Evolutionary conservation across 495 filamentous ascomycete species (phyloP).

Genomic region (Podospora didyma): DNA sequence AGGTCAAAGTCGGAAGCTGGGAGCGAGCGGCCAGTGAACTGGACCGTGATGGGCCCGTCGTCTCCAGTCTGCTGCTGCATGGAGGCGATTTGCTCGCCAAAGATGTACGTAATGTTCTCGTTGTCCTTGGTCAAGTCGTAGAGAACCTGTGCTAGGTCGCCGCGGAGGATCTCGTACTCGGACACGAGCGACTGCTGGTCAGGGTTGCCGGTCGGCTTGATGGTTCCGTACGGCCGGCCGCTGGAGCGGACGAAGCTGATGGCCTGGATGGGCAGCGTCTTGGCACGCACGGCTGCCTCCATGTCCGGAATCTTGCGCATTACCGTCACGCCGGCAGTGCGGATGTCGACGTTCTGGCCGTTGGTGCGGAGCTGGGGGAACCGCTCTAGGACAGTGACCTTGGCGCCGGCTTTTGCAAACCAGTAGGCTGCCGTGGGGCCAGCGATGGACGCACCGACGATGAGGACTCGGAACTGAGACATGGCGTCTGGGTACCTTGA

Average conservation of each 20-base stretch:
- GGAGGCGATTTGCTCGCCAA: slow-evolving; percentile 18
- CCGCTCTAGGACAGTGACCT: slow-evolving; percentile 26
- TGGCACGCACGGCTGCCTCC: slow-evolving; percentile 19
- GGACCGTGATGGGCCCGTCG: slow-evolving; percentile 18
- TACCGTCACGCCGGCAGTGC: slow-evolving; percentile 28
- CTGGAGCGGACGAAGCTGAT: slow-evolving; percentile 17
- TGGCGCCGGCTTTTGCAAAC: slow-evolving; percentile 16
- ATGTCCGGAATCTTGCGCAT: slow-evolving; percentile 29
- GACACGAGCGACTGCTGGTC: slow-evolving; percentile 18
- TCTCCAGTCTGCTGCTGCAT: slow-evolving; percentile 20
- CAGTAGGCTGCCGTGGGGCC: slow-evolving; percentile 23
- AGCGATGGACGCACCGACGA: slow-evolving; percentile 40
- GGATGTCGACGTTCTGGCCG: slow-evolving; percentile 36
- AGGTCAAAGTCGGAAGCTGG: slow-evolving; percentile 41
- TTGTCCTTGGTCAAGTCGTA: slow-evolving; percentile 21
- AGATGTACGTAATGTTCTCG: slow-evolving; percentile 21
- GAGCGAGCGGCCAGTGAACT: slow-evolving; percentile 18
- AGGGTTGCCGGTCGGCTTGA: slow-evolving; percentile 21
- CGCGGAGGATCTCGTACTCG: slow-evolving; percentile 19
- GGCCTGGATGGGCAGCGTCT: slow-evolving; percentile 21
- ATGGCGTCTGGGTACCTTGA: slow-evolving; percentile 16
- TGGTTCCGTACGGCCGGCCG: slow-evolving; percentile 15
- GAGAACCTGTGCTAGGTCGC: slow-evolving; percentile 22
- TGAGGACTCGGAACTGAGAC: slow-evolving; percentile 31
- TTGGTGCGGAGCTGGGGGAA: slow-evolving; percentile 24